A percentile compares a stretch with the other conserved stretches of the same genome.
Evolutionary conservation across 2,329 filamentous ascomycete species (phyloP).

Genomic region (Magnaporthiopsis incrustans): DNA sequence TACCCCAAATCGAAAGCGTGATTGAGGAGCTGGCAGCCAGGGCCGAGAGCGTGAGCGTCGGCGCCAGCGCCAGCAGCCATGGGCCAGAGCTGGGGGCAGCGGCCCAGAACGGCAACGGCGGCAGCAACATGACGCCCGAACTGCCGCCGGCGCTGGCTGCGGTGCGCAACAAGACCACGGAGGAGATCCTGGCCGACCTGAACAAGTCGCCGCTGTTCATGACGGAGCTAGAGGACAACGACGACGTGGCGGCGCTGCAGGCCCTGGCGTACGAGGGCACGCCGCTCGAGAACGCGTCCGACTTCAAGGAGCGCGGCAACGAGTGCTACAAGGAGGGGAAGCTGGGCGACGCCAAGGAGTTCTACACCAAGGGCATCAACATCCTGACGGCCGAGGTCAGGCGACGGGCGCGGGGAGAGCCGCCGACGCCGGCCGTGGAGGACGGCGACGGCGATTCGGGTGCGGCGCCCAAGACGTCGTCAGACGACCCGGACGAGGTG

Average conservation of each 20-base stretch:
- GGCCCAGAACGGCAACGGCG: slow-evolving; percentile 11
- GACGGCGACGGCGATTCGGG: slow-evolving; percentile 24
- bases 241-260: slow-evolving; percentile 76
- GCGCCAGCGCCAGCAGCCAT: not conserved
- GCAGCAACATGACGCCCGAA: slow-evolving; percentile 22
- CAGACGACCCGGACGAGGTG: slow-evolving; percentile 50
- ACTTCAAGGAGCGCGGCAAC: slow-evolving; percentile 90
- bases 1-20: slow-evolving; percentile 15
- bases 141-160: slow-evolving; percentile 37
- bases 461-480: slow-evolving; percentile 26
- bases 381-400: slow-evolving; percentile 59
- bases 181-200: slow-evolving; percentile 48
- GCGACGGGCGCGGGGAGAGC: slow-evolving; percentile 35
- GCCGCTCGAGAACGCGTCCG: slow-evolving; percentile 68
- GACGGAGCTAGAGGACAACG: slow-evolving; percentile 83
- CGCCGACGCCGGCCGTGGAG: slow-evolving; percentile 2
- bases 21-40: slow-evolving; percentile 10
- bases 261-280: slow-evolving; percentile 92
- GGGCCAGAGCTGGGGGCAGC: not conserved
- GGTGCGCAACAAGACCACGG: slow-evolving; percentile 38
- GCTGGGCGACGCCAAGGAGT: slow-evolving; percentile 81
- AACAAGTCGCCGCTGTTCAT: slow-evolving; percentile 80
- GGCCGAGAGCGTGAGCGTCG: not conserved
- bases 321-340: slow-evolving; percentile 68
- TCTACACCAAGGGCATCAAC: slow-evolving; percentile 79